Conservation (phyloP, 1,284 basidiomycete genomes). For the Cryptococcus sp. region DNA sequence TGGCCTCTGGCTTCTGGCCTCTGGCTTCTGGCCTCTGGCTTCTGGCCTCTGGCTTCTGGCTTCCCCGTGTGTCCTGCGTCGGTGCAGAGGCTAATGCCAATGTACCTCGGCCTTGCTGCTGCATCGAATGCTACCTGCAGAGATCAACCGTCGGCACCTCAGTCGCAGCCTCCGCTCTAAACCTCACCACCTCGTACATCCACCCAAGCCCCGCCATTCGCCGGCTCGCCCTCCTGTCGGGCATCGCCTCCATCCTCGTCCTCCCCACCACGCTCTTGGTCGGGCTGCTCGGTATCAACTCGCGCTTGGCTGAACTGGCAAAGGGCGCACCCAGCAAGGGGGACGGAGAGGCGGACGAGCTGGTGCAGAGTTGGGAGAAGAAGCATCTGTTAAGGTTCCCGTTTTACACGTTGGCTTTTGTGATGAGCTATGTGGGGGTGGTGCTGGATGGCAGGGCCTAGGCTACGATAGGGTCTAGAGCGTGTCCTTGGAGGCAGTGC, state of each 20-base stretch:
- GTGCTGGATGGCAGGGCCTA: conserved; percentile 2
- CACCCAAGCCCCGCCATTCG: conserved; percentile 18
- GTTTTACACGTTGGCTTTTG: conserved; percentile 10
- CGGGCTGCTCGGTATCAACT: conserved; percentile 21
- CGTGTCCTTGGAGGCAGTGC: too few relatives aligned
- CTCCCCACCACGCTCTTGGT: conserved; percentile 22
- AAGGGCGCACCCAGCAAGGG: conserved; percentile 6
- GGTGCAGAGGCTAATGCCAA: neutral
- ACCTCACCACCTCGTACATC: conserved; percentile 14
- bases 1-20: neutral
- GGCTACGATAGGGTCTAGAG: too few relatives aligned
- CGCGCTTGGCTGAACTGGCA: conserved; percentile 13
- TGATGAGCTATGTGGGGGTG: conserved; percentile 5
- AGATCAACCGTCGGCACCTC: conserved; percentile 10
- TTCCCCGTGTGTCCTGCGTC: neutral
- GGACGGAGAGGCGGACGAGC: conserved; percentile 8
- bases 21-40: neutral
- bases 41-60: neutral
- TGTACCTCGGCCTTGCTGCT: too few relatives aligned
- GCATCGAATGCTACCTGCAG: too few relatives aligned
- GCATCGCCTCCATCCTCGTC: conserved; percentile 16
- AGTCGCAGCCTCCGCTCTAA: conserved; percentile 8
- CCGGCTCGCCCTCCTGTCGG: conserved; percentile 19
- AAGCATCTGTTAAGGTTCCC: conserved; percentile 19
- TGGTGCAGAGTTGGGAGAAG: conserved; percentile 22